Percentiles rank a stretch among this genome's conserved stretches.
phyloP scores from a whole-genome alignment of 345 rosid species.

The Rubroshorea leprosula region DNA sequence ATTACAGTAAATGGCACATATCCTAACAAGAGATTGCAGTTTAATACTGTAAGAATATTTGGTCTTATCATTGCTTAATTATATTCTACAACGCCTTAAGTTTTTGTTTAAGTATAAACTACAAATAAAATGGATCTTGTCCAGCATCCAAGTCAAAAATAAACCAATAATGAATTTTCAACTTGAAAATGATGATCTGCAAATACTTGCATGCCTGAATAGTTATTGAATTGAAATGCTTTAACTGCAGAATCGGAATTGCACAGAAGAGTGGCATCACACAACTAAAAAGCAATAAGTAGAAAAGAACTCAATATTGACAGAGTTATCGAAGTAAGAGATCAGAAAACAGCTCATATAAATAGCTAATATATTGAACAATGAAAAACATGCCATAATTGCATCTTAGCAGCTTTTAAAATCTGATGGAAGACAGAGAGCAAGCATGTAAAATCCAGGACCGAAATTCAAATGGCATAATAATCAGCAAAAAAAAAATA shows the following conservation, averaged over 20 bases:
- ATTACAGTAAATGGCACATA: not conserved
- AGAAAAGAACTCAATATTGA: not conserved
- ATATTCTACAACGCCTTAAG: not conserved
- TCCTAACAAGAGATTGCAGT: not conserved
- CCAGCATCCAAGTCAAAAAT: not conserved
- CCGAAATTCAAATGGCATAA: not conserved
- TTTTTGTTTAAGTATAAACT: not conserved
- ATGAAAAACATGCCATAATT: no score
- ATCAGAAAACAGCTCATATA: not conserved
- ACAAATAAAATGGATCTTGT: not conserved
- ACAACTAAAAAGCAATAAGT: not conserved
- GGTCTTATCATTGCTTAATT: not conserved
- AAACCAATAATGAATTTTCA: not conserved
- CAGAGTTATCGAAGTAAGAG: not conserved
- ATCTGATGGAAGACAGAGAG: not conserved
- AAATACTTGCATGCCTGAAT: not conserved
- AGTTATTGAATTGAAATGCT: not conserved
- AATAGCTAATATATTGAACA: not conserved
- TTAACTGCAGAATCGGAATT: not conserved
- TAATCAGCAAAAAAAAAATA: not conserved
- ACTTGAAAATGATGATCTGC: not conserved
- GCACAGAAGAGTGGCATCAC: not conserved
- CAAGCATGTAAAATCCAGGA: not conserved
- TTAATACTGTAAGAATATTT: not conserved
- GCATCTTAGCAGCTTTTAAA: not conserved